Evolutionary conservation across 345 rosid species (phyloP).

Genomic region (Populus davidiana): DNA sequence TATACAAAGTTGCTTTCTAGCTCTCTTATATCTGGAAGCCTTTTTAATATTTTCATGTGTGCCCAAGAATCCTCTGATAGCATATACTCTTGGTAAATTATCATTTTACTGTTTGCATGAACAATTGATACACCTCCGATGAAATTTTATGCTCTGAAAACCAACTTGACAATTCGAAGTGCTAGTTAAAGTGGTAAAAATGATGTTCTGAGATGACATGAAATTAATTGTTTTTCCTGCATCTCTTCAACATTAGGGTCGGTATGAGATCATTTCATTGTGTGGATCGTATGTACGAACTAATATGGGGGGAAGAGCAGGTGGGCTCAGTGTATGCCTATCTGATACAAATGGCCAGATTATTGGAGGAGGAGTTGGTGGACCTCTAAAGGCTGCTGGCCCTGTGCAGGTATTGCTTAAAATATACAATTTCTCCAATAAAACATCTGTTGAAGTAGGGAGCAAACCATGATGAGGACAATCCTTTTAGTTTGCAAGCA

Average conservation of each 20-base stretch:
- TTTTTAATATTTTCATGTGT: background rate
- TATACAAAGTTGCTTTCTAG: background rate
- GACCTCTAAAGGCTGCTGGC: slow-evolving; percentile 77
- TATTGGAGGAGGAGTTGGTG: slow-evolving; percentile 92
- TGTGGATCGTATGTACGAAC: slow-evolving; percentile 81
- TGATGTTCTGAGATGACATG: background rate
- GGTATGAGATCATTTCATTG: slow-evolving; percentile 74
- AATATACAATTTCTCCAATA: background rate
- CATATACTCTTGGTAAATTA: background rate
- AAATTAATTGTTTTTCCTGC: background rate
- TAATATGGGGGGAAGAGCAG: slow-evolving; percentile 70
- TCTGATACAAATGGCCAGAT: slow-evolving; percentile 69
- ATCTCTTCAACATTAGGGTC: slow-evolving; percentile 52
- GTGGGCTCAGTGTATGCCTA: slow-evolving; percentile 83
- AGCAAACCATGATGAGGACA: background rate
- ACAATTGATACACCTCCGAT: background rate
- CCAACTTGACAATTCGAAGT: background rate
- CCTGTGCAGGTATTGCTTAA: slow-evolving; percentile 70
- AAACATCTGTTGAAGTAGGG: background rate
- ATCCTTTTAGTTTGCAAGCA: background rate
- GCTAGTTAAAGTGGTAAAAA: background rate
- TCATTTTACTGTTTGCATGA: background rate
- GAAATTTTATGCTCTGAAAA: background rate
- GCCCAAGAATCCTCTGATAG: background rate
- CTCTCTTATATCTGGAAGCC: background rate